Percentiles rank a stretch among this genome's conserved stretches.
Conservation (phyloP, 2,329 filamentous ascomycete species). For the Domatiomyces catenatus region DNA sequence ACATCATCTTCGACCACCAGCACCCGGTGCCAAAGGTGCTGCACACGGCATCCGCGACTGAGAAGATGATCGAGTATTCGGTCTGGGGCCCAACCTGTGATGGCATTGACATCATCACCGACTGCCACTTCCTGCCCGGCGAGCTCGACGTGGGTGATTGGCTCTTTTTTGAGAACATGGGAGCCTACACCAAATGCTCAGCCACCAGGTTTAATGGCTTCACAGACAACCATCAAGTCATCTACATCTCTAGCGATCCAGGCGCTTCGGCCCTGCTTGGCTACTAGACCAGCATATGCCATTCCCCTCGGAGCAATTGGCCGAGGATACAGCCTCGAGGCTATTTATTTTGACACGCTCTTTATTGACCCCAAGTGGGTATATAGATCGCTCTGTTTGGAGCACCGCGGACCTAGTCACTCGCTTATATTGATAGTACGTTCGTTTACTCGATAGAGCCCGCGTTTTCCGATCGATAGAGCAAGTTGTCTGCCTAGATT, state of each 20-base stretch:
- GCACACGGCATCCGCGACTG: slow-evolving; percentile 44
- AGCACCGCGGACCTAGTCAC: neutral
- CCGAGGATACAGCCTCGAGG: neutral
- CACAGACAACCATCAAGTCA: slow-evolving; percentile 75
- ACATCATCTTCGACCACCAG: slow-evolving; percentile 98
- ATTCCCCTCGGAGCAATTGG: neutral
- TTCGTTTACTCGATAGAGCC: neutral
- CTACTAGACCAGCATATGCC: slow-evolving; percentile 19
- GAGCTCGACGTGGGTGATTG: slow-evolving; percentile 85
- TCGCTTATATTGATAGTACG: neutral
- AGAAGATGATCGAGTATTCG: slow-evolving; percentile 59
- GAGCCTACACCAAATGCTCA: slow-evolving; percentile 95
- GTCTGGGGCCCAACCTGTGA: slow-evolving; percentile 98
- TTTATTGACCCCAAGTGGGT: neutral
- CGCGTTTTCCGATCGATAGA: neutral
- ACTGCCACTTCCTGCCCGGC: slow-evolving; percentile 61
- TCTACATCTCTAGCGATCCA: slow-evolving; percentile 89
- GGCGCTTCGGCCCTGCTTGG: slow-evolving; percentile 62
- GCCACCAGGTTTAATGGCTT: slow-evolving; percentile 98
- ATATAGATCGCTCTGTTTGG: neutral
- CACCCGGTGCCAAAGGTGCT: slow-evolving; percentile 73
- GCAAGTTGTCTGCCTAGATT: neutral
- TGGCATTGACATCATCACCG: slow-evolving; percentile 85
- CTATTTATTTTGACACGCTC: neutral
- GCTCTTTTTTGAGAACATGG: slow-evolving; percentile 98